Evolutionary conservation across 371 early-diverging fungal species (phyloP), one percentile per base, ranked within the genome.

Genomic region (Cokeromyces recurvatus): DNA sequence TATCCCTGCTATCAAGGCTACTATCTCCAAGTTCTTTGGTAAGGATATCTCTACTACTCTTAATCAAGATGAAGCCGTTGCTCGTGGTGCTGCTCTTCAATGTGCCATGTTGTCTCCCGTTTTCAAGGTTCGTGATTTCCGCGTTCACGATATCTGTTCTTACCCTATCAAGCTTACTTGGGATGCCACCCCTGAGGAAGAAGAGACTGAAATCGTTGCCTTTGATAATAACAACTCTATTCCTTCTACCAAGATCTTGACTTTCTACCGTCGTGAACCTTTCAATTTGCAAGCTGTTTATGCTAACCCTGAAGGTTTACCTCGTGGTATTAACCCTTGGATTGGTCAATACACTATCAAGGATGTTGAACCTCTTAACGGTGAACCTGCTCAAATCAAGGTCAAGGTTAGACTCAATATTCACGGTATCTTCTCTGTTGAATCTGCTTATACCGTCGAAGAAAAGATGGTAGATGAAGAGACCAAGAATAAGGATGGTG

Each of bases 81-180:
- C 97, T 32, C 89, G 95, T 67, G 98, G 98, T 62, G 92, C 93
- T 56, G 97, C 97, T 36, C 82, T 96, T 39, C 91, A 91, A 78
- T 96, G 97, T 74, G 98, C 98, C 63, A 94, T 96, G 73, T 71
- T 93, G 48, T 93, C 94, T 27, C 98, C 98, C n/a, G 90, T 90
- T 43, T 95, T 97, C 89, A 91, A 91, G 73, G 96, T 95, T 56
- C 92, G 97, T 55, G 96, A 96, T 46, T 95, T 96, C 71, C 64
- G 84, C 27, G 85, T 96, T 56, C 81, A 89, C 59, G 98, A 97
- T 74, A 79, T 91, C 64, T 86, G 85, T 62, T 71, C 71, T 49
- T 70, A 75, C 40, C 76, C 76, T 42, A 71, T 75, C 61, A 80
- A 80, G 61, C 68, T 85, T 63, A 72, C 77, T 46, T 89, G 89